A percentile compares a stretch with the other conserved stretches of the same genome.
Conservation (phyloP, 2,329 filamentous ascomycete genomes). For the Acrodontium crateriforme region DNA sequence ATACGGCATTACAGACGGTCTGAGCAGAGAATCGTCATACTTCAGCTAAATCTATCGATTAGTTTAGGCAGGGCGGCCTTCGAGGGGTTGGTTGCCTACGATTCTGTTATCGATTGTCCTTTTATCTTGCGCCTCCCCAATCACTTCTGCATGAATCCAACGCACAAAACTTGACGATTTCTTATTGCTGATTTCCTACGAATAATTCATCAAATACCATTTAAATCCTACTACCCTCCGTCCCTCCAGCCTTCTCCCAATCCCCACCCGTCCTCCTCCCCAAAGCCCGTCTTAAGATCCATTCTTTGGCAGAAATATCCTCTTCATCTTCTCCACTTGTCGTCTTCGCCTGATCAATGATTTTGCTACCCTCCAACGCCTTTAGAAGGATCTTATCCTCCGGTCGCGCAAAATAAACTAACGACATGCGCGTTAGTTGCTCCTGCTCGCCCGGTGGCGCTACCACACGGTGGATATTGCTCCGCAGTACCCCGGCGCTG, state of each 20-base stretch:
- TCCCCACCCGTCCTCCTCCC: constrained; percentile 21
- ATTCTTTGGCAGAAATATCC: constrained; percentile 17
- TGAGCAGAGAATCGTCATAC: too few relatives aligned
- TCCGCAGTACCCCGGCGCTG: constrained; percentile 22
- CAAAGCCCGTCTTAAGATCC: constrained; percentile 25
- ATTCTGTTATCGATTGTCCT: too few relatives aligned
- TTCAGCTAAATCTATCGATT: too few relatives aligned
- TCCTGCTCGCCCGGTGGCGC: constrained; percentile 35
- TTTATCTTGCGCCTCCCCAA: too few relatives aligned
- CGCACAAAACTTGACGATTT: too few relatives aligned
- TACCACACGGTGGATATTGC: constrained; percentile 34
- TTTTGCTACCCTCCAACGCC: constrained; percentile 17
- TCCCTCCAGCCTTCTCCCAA: constrained; percentile 22
- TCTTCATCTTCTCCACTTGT: constrained; percentile 9
- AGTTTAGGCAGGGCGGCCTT: too few relatives aligned
- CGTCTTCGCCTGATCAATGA: constrained; percentile 9
- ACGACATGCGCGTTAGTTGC: constrained; percentile 32
- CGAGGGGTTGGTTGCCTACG: too few relatives aligned
- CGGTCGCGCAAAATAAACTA: constrained; percentile 42
- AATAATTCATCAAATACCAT: too few relatives aligned
- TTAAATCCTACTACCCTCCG: constrained; percentile 15
- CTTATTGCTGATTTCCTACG: too few relatives aligned
- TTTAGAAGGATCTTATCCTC: constrained; percentile 33
- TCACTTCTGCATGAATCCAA: too few relatives aligned
- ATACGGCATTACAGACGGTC: too few relatives aligned